Evolutionary conservation across 805 yeast species (phyloP).

Genomic region (Saccharomycopsis schoenii): DNA sequence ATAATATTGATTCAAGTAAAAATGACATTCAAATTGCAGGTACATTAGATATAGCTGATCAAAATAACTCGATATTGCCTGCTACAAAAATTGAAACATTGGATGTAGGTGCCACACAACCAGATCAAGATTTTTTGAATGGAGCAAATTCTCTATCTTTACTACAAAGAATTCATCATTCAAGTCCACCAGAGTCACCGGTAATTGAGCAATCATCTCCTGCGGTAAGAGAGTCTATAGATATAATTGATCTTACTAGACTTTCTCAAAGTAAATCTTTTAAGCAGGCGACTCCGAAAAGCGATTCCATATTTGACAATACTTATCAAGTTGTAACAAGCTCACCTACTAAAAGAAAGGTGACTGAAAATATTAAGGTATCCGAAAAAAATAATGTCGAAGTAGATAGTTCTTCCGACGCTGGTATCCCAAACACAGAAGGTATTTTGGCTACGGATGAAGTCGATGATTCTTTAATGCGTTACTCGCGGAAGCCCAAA

Average conservation of each 20-base stretch:
- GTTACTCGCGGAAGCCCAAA: background rate
- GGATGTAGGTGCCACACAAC: constrained; percentile 8
- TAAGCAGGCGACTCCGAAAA: background rate
- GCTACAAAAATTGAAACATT: constrained; percentile 8
- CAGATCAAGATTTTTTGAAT: background rate
- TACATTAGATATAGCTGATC: constrained; percentile 5
- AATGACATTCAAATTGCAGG: constrained; percentile 15
- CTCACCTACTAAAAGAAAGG: background rate
- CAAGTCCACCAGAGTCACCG: constrained; percentile 8
- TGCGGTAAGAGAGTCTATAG: constrained; percentile 17
- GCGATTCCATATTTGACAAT: background rate
- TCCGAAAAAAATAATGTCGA: no score
- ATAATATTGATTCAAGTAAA: background rate
- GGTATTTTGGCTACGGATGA: background rate
- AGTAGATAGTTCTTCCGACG: background rate
- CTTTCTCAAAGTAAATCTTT: background rate
- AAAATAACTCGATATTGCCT: background rate
- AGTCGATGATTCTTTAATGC: background rate
- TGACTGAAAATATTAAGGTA: background rate
- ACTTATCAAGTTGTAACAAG: background rate
- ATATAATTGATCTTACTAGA: constrained; percentile 9
- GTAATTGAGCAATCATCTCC: constrained; percentile 24
- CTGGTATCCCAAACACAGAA: background rate
- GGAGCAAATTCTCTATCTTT: constrained; percentile 2
- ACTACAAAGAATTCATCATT: background rate